Conservation (phyloP, 805 yeast species). For the Lipomyces yamanashiensis region DNA sequence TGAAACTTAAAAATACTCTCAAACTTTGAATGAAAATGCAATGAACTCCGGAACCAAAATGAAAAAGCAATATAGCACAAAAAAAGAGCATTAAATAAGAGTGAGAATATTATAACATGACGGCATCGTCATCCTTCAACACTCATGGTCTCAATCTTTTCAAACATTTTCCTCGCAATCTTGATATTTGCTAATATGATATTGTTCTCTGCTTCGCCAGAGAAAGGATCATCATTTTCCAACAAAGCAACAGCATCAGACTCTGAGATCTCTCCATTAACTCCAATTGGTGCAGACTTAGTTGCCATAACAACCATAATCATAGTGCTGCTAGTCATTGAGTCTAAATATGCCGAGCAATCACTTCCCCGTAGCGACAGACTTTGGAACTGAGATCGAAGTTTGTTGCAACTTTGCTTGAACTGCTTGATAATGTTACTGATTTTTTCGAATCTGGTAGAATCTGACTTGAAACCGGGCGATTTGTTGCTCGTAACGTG, state of each 20-base stretch:
- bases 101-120: neutral
- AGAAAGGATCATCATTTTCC: slow-evolving; percentile 34
- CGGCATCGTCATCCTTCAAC: slow-evolving; percentile 2
- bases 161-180: slow-evolving; percentile 48
- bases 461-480: slow-evolving; percentile 58
- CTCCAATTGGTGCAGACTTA: slow-evolving; percentile 20
- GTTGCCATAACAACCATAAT: slow-evolving; percentile 51
- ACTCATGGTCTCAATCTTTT: slow-evolving; percentile 44
- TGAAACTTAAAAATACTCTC: neutral
- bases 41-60: neutral
- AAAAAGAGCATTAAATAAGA: neutral
- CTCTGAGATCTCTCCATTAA: slow-evolving; percentile 26
- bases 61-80: neutral
- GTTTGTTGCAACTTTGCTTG: slow-evolving; percentile 86
- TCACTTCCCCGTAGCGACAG: slow-evolving; percentile 65
- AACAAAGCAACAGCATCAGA: slow-evolving; percentile 10
- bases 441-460: slow-evolving; percentile 91
- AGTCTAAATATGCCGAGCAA: slow-evolving; percentile 50
- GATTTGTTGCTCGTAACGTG: slow-evolving; percentile 43
- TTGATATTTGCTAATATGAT: slow-evolving; percentile 47
- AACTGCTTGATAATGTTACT: slow-evolving; percentile 92
- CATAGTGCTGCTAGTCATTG: slow-evolving; percentile 51
- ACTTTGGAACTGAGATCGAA: slow-evolving; percentile 82
- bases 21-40: neutral
- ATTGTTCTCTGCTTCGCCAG: slow-evolving; percentile 42